Evolutionary conservation across 139 green algal species (phyloP).

Genomic region (Dunaliella sp.): DNA sequence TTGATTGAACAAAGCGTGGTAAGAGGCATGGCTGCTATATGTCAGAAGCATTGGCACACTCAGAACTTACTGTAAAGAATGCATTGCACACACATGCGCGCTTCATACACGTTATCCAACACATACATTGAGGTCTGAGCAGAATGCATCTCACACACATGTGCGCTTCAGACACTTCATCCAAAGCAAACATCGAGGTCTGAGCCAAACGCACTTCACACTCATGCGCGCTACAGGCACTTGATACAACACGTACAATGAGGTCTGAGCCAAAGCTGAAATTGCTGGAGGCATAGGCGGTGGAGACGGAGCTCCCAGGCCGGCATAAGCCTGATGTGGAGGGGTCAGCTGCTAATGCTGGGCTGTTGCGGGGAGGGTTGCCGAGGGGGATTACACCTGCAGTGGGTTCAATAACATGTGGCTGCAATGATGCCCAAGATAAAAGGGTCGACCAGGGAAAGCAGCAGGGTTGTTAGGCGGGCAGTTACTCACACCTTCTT

Average conservation of each 20-base stretch:
- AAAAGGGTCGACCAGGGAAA: too few species aligned
- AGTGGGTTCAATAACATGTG: not conserved
- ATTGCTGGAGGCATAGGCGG: slow-evolving; percentile 16
- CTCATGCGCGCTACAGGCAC: not conserved
- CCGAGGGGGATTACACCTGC: not conserved
- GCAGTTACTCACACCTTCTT: too few species aligned
- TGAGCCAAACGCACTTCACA: not conserved
- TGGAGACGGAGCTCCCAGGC: not conserved
- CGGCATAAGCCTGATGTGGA: not conserved
- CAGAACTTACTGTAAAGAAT: too few species aligned
- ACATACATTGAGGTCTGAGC: slow-evolving; percentile 42
- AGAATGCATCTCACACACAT: too few species aligned
- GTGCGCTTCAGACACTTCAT: not conserved
- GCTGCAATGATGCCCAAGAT: too few species aligned
- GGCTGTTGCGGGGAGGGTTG: not conserved
- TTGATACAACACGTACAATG: slow-evolving; percentile 14
- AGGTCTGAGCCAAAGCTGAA: slow-evolving; percentile 48
- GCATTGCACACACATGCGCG: not conserved
- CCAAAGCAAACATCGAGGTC: not conserved
- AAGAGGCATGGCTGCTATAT: too few species aligned
- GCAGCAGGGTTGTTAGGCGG: not conserved
- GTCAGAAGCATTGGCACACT: too few species aligned
- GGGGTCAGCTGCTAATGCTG: not conserved
- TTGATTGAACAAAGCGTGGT: too few species aligned
- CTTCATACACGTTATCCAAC: not conserved